These are phyloP conservation scores for Arctostaphylos glauca DNA, from an alignment of 148 eudicot species.

Conservation along the genomic window DNA sequence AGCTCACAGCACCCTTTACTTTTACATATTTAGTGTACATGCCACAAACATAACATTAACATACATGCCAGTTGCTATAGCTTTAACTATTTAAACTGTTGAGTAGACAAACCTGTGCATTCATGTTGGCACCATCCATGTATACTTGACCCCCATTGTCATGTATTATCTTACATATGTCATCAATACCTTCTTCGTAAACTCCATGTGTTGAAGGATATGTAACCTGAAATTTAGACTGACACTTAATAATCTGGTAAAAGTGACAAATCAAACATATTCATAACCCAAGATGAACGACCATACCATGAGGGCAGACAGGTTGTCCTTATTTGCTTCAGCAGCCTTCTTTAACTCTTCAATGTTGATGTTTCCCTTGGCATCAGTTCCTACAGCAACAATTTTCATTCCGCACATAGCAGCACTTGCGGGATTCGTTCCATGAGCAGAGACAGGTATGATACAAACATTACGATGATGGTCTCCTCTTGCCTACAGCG, in stretches of 20 bases:
- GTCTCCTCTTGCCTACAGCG: conserved; percentile 85
- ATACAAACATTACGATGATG: conserved; percentile 96
- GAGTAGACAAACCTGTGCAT: conserved; percentile 70
- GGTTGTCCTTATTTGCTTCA: conserved; percentile 75
- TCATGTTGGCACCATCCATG: conserved; percentile 99
- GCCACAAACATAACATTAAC: neutral
- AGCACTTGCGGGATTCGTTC: conserved; percentile 99
- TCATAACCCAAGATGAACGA: neutral
- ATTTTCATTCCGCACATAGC: conserved; percentile 99
- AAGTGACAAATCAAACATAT: neutral
- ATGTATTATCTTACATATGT: conserved; percentile 92
- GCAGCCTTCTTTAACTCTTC: conserved; percentile 89
- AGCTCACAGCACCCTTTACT: neutral
- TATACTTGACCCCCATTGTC: conserved; percentile 99
- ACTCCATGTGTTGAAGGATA: conserved; percentile 99
- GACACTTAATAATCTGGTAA: conserved; percentile 3
- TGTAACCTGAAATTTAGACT: conserved; percentile 59
- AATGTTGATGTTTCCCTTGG: conserved; percentile 93
- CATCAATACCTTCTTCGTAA: conserved; percentile 97
- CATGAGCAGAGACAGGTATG: conserved; percentile 98
- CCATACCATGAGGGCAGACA: conserved; percentile 87
- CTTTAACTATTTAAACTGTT: neutral
- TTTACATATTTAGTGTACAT: neutral
- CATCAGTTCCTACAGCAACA: conserved; percentile 92
- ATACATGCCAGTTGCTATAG: neutral